Base-by-base conservation (phyloP, 202 grass and related monocot genomes). In the Panicum virgatum region DNA sequence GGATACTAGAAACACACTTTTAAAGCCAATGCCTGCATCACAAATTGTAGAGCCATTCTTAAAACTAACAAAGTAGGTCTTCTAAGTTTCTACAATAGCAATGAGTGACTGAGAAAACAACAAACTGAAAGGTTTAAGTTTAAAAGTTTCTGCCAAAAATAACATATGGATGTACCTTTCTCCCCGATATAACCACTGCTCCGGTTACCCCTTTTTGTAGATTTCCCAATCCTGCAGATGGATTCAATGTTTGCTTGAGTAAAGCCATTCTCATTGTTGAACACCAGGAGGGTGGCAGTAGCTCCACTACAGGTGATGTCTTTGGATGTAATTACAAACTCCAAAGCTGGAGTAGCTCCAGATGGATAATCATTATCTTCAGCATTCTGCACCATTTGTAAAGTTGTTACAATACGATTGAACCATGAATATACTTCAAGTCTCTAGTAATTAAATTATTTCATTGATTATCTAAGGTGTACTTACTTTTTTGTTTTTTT, bases 251-350 rank as follows among this genome's bases (percentile, higher is more conserved):
- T 87, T 1, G 30, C 65, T 42, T 25, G 25, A 62, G 84, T 57
- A 58, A 87, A 90, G n/a, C 84, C 88, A 13, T 38, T 76, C 69
- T 90, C 88, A 77, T 87, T 90, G 69, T 87, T 87, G 22, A 90
- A 90, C 0, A 90, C 62, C 7, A 91, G 18, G 12, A 88, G 76
- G 1, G 81, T 91, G 3, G 81, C 36, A 26, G 12, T 25, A 67
- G 85, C 81, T 36, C 89, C 82, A 27, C 18, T 85, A 32, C 6
- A 3, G 6, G 89, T 88, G 46, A 88, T 85, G 66, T 91, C 85
- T 16, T 85, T 67, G 0, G 58, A 85, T 20, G 82, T 88, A n/a
- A 91, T 53, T 7, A 88, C 73, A 62, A 88, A 91, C 18, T 88
- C 81, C 1, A 88, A 59, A 23, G 76, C 70, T 69, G 89, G 85